Conservation (phyloP, 2,329 filamentous ascomycete species). For the Teratosphaeria nubilosa region DNA sequence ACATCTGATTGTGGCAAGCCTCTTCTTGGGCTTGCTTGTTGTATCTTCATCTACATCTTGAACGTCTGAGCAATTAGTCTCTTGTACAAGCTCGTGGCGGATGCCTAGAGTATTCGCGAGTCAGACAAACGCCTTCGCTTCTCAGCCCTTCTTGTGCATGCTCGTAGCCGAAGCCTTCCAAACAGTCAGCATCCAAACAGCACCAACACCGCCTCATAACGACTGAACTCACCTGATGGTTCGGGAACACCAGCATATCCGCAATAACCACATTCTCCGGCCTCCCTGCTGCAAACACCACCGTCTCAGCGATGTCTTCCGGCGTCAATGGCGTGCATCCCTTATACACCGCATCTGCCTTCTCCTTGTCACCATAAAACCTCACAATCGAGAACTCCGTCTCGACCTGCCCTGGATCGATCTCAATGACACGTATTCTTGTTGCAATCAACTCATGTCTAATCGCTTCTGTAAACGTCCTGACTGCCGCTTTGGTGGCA, state of each 20-base stretch:
- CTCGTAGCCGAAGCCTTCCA: slow-evolving; percentile 34
- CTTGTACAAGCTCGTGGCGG: slow-evolving; percentile 11
- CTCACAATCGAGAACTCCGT: slow-evolving; percentile 86
- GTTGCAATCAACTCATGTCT: slow-evolving; percentile 74
- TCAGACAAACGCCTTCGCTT: slow-evolving; percentile 2
- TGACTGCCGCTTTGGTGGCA: slow-evolving; percentile 80
- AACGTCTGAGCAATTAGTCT: slow-evolving; percentile 5
- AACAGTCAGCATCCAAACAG: background rate
- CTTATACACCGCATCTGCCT: slow-evolving; percentile 85
- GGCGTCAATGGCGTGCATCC: slow-evolving; percentile 75
- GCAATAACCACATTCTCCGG: slow-evolving; percentile 86
- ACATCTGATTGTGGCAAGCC: background rate
- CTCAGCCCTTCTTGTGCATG: slow-evolving; percentile 32
- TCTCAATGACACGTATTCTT: slow-evolving; percentile 71
- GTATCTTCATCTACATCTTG: slow-evolving; percentile 7
- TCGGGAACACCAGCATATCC: slow-evolving; percentile 78
- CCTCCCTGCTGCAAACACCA: slow-evolving; percentile 75
- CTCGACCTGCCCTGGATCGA: slow-evolving; percentile 89
- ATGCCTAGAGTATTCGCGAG: slow-evolving; percentile 6
- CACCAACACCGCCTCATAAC: background rate
- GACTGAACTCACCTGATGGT: slow-evolving; percentile 61
- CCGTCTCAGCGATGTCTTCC: slow-evolving; percentile 81
- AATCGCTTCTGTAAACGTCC: slow-evolving; percentile 72
- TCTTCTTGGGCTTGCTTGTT: background rate
- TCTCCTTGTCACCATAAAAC: slow-evolving; percentile 78